Conservation (phyloP, 2,329 filamentous ascomycete species). For the Alternaria ventricosa region DNA sequence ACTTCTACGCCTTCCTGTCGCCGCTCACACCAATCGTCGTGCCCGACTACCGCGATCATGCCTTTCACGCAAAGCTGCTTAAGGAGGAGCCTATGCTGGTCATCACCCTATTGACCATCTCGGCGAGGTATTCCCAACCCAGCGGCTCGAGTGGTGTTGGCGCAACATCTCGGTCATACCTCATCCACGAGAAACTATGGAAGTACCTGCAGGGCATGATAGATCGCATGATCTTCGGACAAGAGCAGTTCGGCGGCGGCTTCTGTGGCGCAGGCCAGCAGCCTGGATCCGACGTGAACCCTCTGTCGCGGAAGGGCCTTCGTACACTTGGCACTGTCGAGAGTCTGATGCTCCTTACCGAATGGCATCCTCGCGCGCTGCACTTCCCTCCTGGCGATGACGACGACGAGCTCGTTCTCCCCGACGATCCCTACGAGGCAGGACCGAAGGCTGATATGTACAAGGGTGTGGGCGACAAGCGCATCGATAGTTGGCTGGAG, state of each 20-base stretch:
- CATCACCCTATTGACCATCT: conserved; percentile 88
- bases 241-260: conserved; percentile 91
- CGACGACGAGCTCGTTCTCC: conserved; percentile 68
- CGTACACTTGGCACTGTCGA: conserved; percentile 93
- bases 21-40: conserved; percentile 93
- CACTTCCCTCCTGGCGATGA: conserved; percentile 83
- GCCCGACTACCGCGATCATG: conserved; percentile 84
- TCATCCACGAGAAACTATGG: conserved; percentile 96
- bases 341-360: conserved; percentile 89
- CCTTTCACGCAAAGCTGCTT: conserved; percentile 78
- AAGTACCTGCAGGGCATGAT: conserved; percentile 94
- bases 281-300: conserved; percentile 71
- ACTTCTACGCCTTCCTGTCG: conserved; percentile 91
- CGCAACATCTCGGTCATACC: conserved; percentile 82
- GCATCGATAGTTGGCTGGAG: conserved; percentile 95
- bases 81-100: conserved; percentile 92
- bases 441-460: conserved; percentile 46
- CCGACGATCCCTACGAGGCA: conserved; percentile 69
- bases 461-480: conserved; percentile 75
- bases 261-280: conserved; percentile 76
- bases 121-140: conserved; percentile 84
- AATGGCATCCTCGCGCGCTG: conserved; percentile 94
- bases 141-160: conserved; percentile 69
- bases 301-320: conserved; percentile 68
- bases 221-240: conserved; percentile 91